phyloP scores from a whole-genome alignment of 176 grass and related monocot genomes.

The Aechmea fasciata region DNA sequence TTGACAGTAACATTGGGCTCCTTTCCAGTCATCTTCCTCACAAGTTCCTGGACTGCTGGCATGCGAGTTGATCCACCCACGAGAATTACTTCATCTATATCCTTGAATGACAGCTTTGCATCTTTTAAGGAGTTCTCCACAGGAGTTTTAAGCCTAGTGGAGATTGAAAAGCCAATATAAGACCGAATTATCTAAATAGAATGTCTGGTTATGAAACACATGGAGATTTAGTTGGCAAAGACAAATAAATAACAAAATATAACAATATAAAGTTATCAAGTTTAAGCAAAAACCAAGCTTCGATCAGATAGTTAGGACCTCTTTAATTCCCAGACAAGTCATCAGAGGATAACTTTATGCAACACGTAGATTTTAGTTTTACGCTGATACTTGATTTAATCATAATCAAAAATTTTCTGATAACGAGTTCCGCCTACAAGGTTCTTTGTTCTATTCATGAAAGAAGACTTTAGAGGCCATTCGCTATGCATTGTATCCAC shows the following conservation, averaged over 20 bases:
- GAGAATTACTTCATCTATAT: slow-evolving; percentile 72
- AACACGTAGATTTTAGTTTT: too few species aligned
- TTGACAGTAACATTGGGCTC: slow-evolving; percentile 74
- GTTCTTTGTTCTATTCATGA: too few species aligned
- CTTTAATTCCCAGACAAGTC: too few species aligned
- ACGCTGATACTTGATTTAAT: too few species aligned
- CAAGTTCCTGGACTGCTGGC: slow-evolving; percentile 65
- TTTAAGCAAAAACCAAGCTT: too few species aligned
- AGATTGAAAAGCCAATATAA: slow-evolving; percentile 10
- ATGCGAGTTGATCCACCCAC: slow-evolving; percentile 75
- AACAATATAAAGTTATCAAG: neutral
- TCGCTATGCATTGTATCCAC: too few species aligned
- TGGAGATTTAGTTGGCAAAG: neutral
- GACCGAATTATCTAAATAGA: neutral
- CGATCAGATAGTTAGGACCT: too few species aligned
- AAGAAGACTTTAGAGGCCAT: too few species aligned
- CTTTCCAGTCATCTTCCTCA: slow-evolving; percentile 74
- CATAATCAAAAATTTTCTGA: too few species aligned
- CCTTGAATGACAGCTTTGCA: slow-evolving; percentile 51
- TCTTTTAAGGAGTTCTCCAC: slow-evolving; percentile 59
- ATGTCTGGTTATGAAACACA: neutral
- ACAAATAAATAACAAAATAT: neutral
- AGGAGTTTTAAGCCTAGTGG: slow-evolving; percentile 44
- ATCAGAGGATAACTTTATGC: too few species aligned
- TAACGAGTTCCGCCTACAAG: too few species aligned